These are phyloP conservation scores for Didymella lethalis DNA, from an alignment of 2,329 filamentous ascomycete genomes.

Conservation along the genomic window DNA sequence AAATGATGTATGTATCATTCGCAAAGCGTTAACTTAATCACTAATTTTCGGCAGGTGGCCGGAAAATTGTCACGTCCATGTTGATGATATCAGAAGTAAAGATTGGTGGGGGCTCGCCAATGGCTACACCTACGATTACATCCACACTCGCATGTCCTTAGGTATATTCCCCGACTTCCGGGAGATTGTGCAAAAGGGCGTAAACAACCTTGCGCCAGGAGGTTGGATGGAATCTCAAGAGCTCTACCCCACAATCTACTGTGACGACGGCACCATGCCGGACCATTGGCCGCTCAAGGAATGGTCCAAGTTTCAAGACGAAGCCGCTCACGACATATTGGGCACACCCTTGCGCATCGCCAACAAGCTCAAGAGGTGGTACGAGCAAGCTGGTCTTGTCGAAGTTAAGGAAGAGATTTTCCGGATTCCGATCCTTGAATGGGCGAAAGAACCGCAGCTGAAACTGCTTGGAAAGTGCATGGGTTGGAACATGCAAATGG, in stretches of 20 bases:
- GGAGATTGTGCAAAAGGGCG: slow-evolving; percentile 62
- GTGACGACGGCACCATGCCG: slow-evolving; percentile 63
- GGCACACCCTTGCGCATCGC: slow-evolving; percentile 61
- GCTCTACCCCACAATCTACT: slow-evolving; percentile 56
- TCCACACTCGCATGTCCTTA: slow-evolving; percentile 66
- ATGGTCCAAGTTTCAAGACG: slow-evolving; percentile 55
- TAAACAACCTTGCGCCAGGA: slow-evolving; percentile 63
- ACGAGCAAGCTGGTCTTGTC: slow-evolving; percentile 65
- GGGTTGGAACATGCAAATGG: slow-evolving; percentile 56
- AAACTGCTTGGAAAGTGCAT: slow-evolving; percentile 61
- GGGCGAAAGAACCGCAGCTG: slow-evolving; percentile 58
- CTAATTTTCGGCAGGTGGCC: slow-evolving; percentile 57
- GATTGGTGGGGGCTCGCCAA: slow-evolving; percentile 63
- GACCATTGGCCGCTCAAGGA: slow-evolving; percentile 57
- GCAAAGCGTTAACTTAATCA: neutral
- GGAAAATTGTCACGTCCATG: slow-evolving; percentile 75
- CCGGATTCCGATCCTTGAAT: slow-evolving; percentile 63
- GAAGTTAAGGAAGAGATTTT: slow-evolving; percentile 62
- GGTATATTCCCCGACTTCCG: slow-evolving; percentile 67
- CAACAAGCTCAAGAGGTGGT: slow-evolving; percentile 62
- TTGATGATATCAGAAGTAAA: slow-evolving; percentile 70
- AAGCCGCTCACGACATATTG: slow-evolving; percentile 55
- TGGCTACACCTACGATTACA: slow-evolving; percentile 60
- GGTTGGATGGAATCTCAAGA: slow-evolving; percentile 59
- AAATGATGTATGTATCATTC: neutral